These are phyloP conservation scores for Leonotis leonurus DNA, from an alignment of 257 asterid genomes.

Conservation along the genomic window DNA sequence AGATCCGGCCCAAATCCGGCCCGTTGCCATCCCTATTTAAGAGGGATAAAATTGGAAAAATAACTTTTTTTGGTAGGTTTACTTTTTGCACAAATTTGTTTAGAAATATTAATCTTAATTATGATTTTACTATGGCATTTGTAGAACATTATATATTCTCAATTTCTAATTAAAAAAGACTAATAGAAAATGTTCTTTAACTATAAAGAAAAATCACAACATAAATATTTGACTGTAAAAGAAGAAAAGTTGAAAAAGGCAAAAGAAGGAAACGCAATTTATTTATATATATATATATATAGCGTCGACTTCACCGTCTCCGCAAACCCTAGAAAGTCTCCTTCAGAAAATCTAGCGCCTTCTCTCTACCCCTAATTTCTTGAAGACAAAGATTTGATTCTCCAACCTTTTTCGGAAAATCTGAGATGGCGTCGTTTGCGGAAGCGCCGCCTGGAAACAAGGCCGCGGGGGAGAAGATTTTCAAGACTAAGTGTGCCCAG, in stretches of 20 bases:
- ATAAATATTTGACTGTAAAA: too few species aligned
- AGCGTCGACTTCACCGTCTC: background rate
- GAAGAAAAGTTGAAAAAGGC: too few species aligned
- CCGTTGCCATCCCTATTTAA: too few species aligned
- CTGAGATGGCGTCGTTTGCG: conserved; percentile 51
- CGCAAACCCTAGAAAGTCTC: background rate
- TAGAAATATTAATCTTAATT: background rate
- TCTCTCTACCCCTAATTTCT: background rate
- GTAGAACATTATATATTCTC: too few species aligned
- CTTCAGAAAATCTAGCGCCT: background rate
- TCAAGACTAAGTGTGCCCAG: conserved; percentile 79
- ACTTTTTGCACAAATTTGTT: background rate
- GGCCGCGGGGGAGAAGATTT: conserved; percentile 61
- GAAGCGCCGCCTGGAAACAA: conserved; percentile 67
- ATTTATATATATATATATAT: conserved; percentile 4
- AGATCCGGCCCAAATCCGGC: too few species aligned
- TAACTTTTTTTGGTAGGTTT: background rate
- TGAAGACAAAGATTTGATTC: background rate
- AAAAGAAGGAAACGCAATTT: too few species aligned
- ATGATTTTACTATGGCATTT: too few species aligned
- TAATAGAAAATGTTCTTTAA: too few species aligned
- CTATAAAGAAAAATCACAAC: too few species aligned
- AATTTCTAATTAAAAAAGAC: too few species aligned
- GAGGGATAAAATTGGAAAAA: conserved; percentile 12
- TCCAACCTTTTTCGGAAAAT: background rate